Conservation (phyloP, 2,329 filamentous ascomycete genomes). For the Pseudogymnoascus sp. region DNA sequence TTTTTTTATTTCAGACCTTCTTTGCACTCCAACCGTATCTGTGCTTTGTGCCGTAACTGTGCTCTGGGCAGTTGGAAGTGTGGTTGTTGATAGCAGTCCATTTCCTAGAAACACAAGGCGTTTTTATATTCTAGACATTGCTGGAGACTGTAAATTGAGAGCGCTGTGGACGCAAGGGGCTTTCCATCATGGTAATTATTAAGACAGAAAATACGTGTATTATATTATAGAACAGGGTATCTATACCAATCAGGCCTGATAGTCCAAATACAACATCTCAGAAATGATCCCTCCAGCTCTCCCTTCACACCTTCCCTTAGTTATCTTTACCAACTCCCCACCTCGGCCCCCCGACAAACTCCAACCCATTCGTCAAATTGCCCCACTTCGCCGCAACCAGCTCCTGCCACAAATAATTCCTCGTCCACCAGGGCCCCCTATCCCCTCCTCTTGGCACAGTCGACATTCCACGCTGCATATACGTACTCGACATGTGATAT, state of each 20-base stretch:
- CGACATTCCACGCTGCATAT: neutral
- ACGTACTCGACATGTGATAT: constrained; percentile 1
- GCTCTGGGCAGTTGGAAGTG: no score
- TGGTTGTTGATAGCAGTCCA: no score
- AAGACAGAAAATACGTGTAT: neutral
- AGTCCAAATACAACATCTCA: neutral
- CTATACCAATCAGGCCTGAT: neutral
- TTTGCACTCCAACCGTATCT: no score
- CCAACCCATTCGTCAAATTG: constrained; percentile 1
- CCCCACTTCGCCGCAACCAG: neutral
- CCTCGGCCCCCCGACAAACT: neutral
- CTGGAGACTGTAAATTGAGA: neutral
- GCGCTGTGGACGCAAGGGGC: neutral
- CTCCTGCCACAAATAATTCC: neutral
- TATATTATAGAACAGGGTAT: neutral
- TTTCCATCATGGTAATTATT: neutral
- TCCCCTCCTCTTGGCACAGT: neutral
- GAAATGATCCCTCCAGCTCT: neutral
- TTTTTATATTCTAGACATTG: neutral
- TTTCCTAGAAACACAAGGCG: no score
- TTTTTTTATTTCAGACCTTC: no score
- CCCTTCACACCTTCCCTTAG: neutral
- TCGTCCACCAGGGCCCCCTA: constrained; percentile 1
- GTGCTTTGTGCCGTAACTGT: no score
- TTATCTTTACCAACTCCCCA: neutral